Conservation (phyloP, 768 basidiomycete genomes). For the Boletus fagicola region DNA sequence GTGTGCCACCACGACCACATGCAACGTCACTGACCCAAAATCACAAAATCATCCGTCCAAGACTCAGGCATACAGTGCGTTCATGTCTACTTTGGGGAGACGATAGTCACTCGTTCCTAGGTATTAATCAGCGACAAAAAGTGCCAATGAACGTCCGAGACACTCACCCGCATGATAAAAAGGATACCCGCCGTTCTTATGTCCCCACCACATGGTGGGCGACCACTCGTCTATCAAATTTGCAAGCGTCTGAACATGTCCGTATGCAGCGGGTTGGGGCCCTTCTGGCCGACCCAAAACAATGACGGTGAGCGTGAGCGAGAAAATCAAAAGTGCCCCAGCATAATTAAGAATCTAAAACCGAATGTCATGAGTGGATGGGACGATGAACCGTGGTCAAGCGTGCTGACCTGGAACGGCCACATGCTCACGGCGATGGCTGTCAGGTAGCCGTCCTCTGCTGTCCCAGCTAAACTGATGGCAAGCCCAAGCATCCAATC, state of each 20-base stretch:
- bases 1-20: no score
- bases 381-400: neutral
- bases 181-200: slow-evolving; percentile 12
- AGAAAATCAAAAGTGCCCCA: slow-evolving; percentile 17
- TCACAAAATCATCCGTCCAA: neutral
- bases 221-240: slow-evolving; percentile 39
- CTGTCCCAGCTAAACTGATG: slow-evolving; percentile 18
- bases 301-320: slow-evolving; percentile 16
- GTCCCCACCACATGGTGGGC: slow-evolving; percentile 33
- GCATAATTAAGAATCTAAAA: slow-evolving; percentile 30
- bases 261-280: slow-evolving; percentile 33
- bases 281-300: slow-evolving; percentile 20
- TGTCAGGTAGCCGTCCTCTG: slow-evolving; percentile 7
- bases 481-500: slow-evolving; percentile 36
- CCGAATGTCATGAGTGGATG: neutral
- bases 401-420: slow-evolving; percentile 22
- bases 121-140: neutral
- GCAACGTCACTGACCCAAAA: neutral
- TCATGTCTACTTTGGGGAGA: slow-evolving; percentile 22
- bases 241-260: slow-evolving; percentile 34
- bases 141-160: neutral
- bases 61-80: slow-evolving; percentile 20
- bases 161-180: slow-evolving; percentile 24
- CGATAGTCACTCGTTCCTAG: slow-evolving; percentile 27
- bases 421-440: slow-evolving; percentile 27